Percentiles rank a stretch among this genome's conserved stretches.
Evolutionary conservation across 106 monocot species (phyloP).

Genomic region (Dendrobium nobile): DNA sequence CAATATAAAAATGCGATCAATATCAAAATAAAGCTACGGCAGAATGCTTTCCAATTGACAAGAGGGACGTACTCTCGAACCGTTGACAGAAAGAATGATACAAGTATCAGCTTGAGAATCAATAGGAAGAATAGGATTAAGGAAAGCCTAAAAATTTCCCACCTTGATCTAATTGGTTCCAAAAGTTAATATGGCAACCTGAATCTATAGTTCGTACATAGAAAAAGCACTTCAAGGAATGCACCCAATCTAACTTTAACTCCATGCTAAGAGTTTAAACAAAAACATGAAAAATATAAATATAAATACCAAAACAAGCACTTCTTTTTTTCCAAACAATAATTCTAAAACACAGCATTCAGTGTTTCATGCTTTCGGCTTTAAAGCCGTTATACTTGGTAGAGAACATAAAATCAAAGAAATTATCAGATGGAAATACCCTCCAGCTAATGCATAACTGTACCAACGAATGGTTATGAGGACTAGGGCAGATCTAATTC

Average conservation of each 20-base stretch:
- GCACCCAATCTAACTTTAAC: neutral
- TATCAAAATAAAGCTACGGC: neutral
- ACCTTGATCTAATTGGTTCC: neutral
- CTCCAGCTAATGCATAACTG: neutral
- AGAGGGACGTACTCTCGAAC: neutral
- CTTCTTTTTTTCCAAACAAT: neutral
- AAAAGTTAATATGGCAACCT: neutral
- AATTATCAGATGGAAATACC: neutral
- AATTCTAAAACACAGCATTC: neutral
- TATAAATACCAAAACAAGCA: neutral
- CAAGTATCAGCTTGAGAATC: neutral
- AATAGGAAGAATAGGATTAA: neutral
- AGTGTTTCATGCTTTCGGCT: neutral
- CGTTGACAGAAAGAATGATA: neutral
- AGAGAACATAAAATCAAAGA: neutral
- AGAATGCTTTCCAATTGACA: neutral
- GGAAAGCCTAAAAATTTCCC: neutral
- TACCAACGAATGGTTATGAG: neutral
- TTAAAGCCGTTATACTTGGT: neutral
- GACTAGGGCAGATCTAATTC: neutral
- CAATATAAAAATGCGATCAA: neutral
- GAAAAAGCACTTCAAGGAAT: neutral
- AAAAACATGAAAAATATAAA: neutral
- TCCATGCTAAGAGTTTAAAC: neutral
- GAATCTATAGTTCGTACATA: neutral